Evolutionary conservation across 129 eudicot species (phyloP).

Genomic region (Chrysanthemum lavandulifolium): DNA sequence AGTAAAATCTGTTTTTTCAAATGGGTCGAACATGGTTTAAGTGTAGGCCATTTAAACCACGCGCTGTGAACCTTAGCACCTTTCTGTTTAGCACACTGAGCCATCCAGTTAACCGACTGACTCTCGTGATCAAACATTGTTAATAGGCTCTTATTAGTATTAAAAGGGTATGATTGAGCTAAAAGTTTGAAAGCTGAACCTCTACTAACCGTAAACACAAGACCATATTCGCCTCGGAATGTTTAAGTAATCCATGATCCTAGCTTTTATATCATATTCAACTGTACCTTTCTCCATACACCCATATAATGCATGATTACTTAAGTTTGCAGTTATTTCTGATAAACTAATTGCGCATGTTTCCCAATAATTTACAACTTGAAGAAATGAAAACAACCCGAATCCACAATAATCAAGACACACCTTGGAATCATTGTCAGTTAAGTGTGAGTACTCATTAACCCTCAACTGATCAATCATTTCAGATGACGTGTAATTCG

Average conservation of each 20-base stretch:
- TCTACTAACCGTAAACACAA: conserved; percentile 84
- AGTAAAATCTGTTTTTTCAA: conserved; percentile 66
- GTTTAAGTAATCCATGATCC: conserved; percentile 94
- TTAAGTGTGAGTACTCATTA: conserved; percentile 74
- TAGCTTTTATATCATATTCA: conserved; percentile 70
- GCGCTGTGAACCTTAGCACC: conserved; percentile 86
- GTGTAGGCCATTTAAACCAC: conserved; percentile 98
- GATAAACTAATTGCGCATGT: conserved; percentile 76
- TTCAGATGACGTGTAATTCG: conserved; percentile 72
- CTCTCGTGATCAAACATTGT: conserved; percentile 99
- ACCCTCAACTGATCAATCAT: conserved; percentile 77
- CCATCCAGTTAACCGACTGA: conserved; percentile 94
- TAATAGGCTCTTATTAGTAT: conserved; percentile 62
- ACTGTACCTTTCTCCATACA: conserved; percentile 74
- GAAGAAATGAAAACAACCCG: conserved; percentile 87
- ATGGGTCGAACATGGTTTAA: conserved; percentile 91
- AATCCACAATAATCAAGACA: conserved; percentile 98
- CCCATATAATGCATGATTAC: conserved; percentile 79
- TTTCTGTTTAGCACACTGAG: conserved; percentile 74
- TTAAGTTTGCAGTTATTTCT: conserved; percentile 70
- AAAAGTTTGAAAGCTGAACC: conserved; percentile 93
- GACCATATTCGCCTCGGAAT: conserved; percentile 93
- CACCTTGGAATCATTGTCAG: conserved; percentile 65
- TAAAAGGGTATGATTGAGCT: conserved; percentile 89
- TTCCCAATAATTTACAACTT: conserved; percentile 75